A percentile compares a stretch with the other conserved stretches of the same genome.
These are phyloP conservation scores for Strobilomyces confusus DNA, from an alignment of 768 basidiomycete species.

Conservation along the genomic window DNA sequence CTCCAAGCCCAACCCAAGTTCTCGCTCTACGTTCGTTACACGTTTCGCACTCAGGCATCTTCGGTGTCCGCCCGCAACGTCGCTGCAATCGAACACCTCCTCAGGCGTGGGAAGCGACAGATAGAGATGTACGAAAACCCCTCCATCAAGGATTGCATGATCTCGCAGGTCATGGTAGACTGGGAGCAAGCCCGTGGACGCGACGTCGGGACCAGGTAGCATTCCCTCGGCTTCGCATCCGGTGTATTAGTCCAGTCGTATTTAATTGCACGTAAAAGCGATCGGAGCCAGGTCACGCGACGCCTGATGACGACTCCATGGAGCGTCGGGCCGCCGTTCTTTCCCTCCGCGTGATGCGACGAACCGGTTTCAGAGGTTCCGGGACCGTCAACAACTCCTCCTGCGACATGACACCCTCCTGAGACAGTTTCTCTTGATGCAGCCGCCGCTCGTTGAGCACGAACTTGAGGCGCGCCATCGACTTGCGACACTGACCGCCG, in stretches of 20 bases:
- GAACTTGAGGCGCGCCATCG: conserved; percentile 95
- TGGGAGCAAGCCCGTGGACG: conserved; percentile 47
- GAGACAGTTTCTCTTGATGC: conserved; percentile 54
- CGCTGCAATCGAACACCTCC: conserved; percentile 66
- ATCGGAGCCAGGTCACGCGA: not conserved
- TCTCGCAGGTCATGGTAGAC: conserved; percentile 63
- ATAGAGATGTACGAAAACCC: conserved; percentile 65
- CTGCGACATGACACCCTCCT: conserved; percentile 17
- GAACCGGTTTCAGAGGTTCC: conserved; percentile 10
- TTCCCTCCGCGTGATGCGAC: conserved; percentile 21
- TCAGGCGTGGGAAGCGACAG: conserved; percentile 66
- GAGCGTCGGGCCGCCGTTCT: conserved; percentile 14
- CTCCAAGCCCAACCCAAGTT: conserved; percentile 57
- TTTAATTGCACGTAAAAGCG: conserved; percentile 7
- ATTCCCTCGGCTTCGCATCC: not conserved
- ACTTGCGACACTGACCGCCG: conserved; percentile 73
- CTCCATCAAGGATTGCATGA: conserved; percentile 69
- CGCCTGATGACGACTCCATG: conserved; percentile 1
- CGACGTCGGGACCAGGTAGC: conserved; percentile 6
- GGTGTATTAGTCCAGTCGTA: not conserved
- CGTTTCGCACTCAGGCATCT: conserved; percentile 61
- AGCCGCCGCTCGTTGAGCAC: conserved; percentile 87
- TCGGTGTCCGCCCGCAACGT: conserved; percentile 63
- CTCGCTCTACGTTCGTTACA: conserved; percentile 61
- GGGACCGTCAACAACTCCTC: conserved; percentile 16